Evolutionary conservation across 306 rosid genomes (phyloP).

Genomic region (Ceratonia siliqua): DNA sequence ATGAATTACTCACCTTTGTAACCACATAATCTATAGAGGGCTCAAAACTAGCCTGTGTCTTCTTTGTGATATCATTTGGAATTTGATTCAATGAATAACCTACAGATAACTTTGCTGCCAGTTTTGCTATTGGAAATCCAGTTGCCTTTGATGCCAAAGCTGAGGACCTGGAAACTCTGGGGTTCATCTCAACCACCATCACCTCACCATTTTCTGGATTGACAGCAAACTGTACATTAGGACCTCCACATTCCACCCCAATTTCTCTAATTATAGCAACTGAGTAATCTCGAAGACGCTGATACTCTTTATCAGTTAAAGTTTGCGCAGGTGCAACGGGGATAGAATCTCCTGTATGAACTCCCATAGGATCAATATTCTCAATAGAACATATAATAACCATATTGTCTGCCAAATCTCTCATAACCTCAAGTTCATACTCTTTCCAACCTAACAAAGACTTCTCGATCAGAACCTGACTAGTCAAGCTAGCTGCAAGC

Average conservation of each 20-base stretch:
- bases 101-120: constrained; percentile 91
- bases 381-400: constrained; percentile 95
- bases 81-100: constrained; percentile 94
- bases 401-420: constrained; percentile 94
- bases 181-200: constrained; percentile 99
- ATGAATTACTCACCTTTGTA: constrained; percentile 65
- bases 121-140: constrained; percentile 92
- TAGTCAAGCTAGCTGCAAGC: constrained; percentile 77
- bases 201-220: constrained; percentile 83
- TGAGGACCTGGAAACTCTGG: constrained; percentile 92
- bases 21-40: constrained; percentile 99
- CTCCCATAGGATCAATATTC: constrained; percentile 98
- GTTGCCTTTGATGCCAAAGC: constrained; percentile 95
- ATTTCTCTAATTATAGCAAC: constrained; percentile 73
- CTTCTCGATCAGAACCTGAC: constrained; percentile 88
- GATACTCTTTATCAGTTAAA: constrained; percentile 93
- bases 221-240: constrained; percentile 95
- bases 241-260: constrained; percentile 85
- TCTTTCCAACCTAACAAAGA: constrained; percentile 97
- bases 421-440: constrained; percentile 98
- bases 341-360: constrained; percentile 95
- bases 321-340: constrained; percentile 98
- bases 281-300: constrained; percentile 79
- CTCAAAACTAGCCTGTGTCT: constrained; percentile 96
- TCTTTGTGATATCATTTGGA: constrained; percentile 88